Conservation (phyloP, 768 basidiomycete genomes). For the Hydnomerulius pinastri region DNA sequence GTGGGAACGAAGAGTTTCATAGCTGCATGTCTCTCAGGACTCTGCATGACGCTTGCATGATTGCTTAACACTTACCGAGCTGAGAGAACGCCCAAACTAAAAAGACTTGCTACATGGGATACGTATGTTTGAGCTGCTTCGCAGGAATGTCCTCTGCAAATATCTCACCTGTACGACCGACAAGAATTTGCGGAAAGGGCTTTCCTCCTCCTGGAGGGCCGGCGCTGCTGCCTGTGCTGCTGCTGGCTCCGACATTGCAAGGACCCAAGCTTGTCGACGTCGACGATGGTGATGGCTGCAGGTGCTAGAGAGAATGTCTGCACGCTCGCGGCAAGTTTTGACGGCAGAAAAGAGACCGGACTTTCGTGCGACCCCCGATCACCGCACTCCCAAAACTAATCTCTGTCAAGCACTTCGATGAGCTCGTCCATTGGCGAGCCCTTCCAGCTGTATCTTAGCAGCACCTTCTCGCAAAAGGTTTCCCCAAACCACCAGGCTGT, state of each 20-base stretch:
- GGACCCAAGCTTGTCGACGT: slow-evolving; percentile 5
- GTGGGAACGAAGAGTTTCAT: slow-evolving; percentile 44
- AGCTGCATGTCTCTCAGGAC: slow-evolving; percentile 33
- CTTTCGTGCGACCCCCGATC: slow-evolving; percentile 1
- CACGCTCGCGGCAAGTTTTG: too few relatives aligned
- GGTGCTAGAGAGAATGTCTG: too few relatives aligned
- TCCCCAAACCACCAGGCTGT: slow-evolving; percentile 8
- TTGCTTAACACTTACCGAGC: slow-evolving; percentile 46
- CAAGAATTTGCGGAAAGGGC: slow-evolving; percentile 39
- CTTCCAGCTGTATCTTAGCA: slow-evolving; percentile 30
- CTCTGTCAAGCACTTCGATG: slow-evolving; percentile 19
- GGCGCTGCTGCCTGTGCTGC: slow-evolving; percentile 20
- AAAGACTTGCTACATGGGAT: slow-evolving; percentile 58
- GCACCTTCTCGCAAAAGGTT: slow-evolving; percentile 12
- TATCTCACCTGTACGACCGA: slow-evolving; percentile 44
- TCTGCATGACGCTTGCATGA: not conserved
- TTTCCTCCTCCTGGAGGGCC: slow-evolving; percentile 33
- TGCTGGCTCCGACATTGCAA: slow-evolving; percentile 26
- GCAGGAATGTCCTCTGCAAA: not conserved
- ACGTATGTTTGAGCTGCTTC: slow-evolving; percentile 6
- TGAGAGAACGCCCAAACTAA: slow-evolving; percentile 68
- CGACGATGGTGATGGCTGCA: slow-evolving; percentile 7
- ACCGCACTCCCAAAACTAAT: slow-evolving; percentile 24
- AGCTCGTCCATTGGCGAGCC: slow-evolving; percentile 33
- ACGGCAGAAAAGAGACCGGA: not conserved